Evolutionary conservation across 2,329 filamentous ascomycete species (phyloP), one percentile per base, ranked within the genome.

Genomic region (Alternaria brassicae): DNA sequence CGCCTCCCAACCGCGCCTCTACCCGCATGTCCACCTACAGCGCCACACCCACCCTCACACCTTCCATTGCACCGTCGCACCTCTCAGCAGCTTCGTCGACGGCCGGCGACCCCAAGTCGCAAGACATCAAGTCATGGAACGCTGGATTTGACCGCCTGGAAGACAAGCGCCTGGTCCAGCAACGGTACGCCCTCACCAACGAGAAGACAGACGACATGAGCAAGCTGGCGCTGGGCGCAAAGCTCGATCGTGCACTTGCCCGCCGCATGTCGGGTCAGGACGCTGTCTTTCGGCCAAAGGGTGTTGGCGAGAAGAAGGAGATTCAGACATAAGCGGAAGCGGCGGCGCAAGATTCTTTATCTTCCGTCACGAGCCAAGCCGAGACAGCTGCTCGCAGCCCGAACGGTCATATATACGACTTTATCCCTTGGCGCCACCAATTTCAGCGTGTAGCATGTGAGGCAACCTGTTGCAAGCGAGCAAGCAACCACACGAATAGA

Each of bases 191-290:
- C 56, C 87, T 93, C 64, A 90, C 84, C 75, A 87, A 90, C 63
- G 88, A 94, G 79, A 96, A 96, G 84, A 87, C 85, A 19, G 91
- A 92, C 72, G 89, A 90, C 76, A 83, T 96, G 79, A 89, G 88
- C 82, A 96, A 96, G 81, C 85, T 96, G 58, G 93, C 93, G 36
- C 86, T 97, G 52, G 91, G 93, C 47, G 93, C 93, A 61, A 97
- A 97, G 81, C 86, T 97, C 39, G 93, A 97, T 77, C 88, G 93
- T 61, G 93, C 93, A 21, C 86, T 97, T 55, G 90, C 90, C 68
- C 86, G 93, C 67, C 87, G 93, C 72, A 95, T 97, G 93, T 90
- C 87, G 27, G 82, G 91, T 68, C 93, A 97, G 79, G 93, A 97
- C 72, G 93, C 93, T 66, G 89, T 91, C 78, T 93, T 95, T 84